These are phyloP conservation scores for Phytophthora pistaciae DNA, from an alignment of 352 stramenopile species.

Conservation along the genomic window DNA sequence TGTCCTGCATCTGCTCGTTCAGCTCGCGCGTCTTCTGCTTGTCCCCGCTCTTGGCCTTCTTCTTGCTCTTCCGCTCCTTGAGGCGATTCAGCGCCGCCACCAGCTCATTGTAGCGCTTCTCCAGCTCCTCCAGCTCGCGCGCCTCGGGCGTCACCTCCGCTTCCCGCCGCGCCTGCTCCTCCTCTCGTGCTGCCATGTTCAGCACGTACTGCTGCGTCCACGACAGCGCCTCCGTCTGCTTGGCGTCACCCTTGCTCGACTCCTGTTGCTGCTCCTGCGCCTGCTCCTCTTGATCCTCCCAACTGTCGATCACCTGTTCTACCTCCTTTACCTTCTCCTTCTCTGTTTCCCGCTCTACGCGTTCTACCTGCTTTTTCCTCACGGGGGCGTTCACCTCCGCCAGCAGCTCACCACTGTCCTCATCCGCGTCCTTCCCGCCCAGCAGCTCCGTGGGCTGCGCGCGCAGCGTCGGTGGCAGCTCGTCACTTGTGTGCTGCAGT, in stretches of 20 bases:
- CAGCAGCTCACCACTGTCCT: slow-evolving; percentile 37
- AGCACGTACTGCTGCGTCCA: slow-evolving; percentile 85
- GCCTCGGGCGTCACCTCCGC: slow-evolving; percentile 48
- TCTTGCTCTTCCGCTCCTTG: slow-evolving; percentile 66
- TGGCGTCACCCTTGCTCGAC: slow-evolving; percentile 11
- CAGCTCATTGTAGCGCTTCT: slow-evolving; percentile 53
- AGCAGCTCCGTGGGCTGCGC: slow-evolving; percentile 32
- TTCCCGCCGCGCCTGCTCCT: slow-evolving; percentile 47
- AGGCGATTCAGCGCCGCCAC: slow-evolving; percentile 46
- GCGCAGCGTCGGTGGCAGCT: slow-evolving; percentile 54
- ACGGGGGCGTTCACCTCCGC: slow-evolving; percentile 40
- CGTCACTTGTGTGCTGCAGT: slow-evolving; percentile 65
- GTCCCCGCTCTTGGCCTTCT: slow-evolving; percentile 62
- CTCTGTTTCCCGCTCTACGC: slow-evolving; percentile 1
- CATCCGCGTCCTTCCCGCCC: slow-evolving; percentile 14
- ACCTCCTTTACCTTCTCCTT: slow-evolving; percentile 7
- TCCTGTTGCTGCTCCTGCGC: slow-evolving; percentile 23
- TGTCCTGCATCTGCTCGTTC: slow-evolving; percentile 50
- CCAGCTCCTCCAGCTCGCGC: slow-evolving; percentile 54
- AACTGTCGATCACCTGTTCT: slow-evolving; percentile 3
- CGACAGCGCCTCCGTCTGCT: slow-evolving; percentile 49
- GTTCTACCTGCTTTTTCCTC: slow-evolving; percentile 3
- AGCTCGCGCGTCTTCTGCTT: slow-evolving; percentile 44
- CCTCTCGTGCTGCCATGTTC: slow-evolving; percentile 58
- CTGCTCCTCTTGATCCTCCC: slow-evolving; percentile 18